Conservation (phyloP, 2,329 filamentous ascomycete species). For the Cladobotryum mycophilum region DNA sequence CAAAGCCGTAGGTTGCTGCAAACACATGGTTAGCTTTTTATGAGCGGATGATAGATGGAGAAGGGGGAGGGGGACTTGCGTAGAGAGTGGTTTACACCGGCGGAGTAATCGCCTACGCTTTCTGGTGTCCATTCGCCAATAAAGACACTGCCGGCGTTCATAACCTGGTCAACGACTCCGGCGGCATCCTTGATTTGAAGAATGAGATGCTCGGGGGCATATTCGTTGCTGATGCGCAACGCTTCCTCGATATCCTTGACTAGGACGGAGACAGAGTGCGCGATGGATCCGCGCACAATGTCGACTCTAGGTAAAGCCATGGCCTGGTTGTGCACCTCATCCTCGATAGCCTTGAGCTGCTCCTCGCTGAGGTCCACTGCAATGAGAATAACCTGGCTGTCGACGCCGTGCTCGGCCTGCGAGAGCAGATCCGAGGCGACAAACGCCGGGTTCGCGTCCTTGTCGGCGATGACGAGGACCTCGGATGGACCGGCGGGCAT, state of each 20-base stretch:
- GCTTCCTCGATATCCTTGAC: slow-evolving; percentile 66
- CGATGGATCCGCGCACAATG: slow-evolving; percentile 84
- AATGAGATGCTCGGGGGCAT: slow-evolving; percentile 95
- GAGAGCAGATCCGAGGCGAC: slow-evolving; percentile 91
- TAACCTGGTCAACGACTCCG: slow-evolving; percentile 66
- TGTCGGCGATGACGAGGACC: slow-evolving; percentile 91
- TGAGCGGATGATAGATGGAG: background rate
- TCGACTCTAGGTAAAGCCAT: slow-evolving; percentile 82
- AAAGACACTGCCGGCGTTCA: slow-evolving; percentile 95
- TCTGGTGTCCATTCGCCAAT: slow-evolving; percentile 95
- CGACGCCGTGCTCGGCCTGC: slow-evolving; percentile 93
- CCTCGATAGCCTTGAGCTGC: slow-evolving; percentile 76
- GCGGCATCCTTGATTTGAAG: slow-evolving; percentile 77
- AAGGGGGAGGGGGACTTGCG: slow-evolving; percentile 57
- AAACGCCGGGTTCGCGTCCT: slow-evolving; percentile 82
- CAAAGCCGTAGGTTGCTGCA: slow-evolving; percentile 90
- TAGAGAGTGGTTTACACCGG: slow-evolving; percentile 93
- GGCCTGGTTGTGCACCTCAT: slow-evolving; percentile 84
- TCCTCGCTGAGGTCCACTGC: slow-evolving; percentile 71
- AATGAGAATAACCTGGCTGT: slow-evolving; percentile 90
- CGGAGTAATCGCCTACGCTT: slow-evolving; percentile 95
- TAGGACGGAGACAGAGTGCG: slow-evolving; percentile 82
- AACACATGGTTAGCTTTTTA: slow-evolving; percentile 5
- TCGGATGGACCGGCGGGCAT: slow-evolving; percentile 98
- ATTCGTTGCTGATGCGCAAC: slow-evolving; percentile 80